A percentile compares a stretch with the other conserved stretches of the same genome.
Conservation (phyloP, 2,329 filamentous ascomycete species). For the Scopulariopsis brevicaulis region DNA sequence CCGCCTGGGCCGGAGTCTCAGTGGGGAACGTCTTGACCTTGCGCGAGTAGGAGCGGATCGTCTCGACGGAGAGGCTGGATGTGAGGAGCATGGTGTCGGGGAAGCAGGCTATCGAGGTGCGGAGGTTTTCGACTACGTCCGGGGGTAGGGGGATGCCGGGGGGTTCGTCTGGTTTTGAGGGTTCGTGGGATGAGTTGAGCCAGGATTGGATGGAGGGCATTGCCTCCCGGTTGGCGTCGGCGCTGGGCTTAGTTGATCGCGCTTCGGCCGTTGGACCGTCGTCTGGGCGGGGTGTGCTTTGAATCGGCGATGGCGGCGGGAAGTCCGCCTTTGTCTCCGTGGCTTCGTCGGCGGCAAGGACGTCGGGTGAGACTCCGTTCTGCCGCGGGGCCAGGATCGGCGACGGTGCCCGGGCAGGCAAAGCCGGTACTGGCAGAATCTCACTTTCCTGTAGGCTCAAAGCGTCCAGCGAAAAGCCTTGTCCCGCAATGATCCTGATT, state of each 20-base stretch:
- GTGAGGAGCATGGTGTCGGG: slow-evolving; percentile 47
- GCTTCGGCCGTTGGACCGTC: not conserved
- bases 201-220: not conserved
- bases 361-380: not conserved
- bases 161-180: not conserved
- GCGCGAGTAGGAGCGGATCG: slow-evolving; percentile 42
- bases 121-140: slow-evolving; percentile 40
- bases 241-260: not conserved
- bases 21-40: slow-evolving; percentile 31
- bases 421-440: not conserved
- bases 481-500: slow-evolving; percentile 5
- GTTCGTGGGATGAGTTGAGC: not conserved
- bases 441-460: not conserved
- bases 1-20: not conserved
- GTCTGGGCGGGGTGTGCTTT: not conserved
- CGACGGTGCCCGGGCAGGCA: not conserved
- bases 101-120: slow-evolving; percentile 42
- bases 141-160: slow-evolving; percentile 34
- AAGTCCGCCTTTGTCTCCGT: not conserved
- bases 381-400: not conserved
- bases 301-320: not conserved
- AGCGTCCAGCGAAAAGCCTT: slow-evolving; percentile 13
- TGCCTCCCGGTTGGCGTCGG: not conserved
- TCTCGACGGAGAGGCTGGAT: slow-evolving; percentile 43
- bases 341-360: not conserved